These are phyloP conservation scores for Penicillium angulare DNA, from an alignment of 495 filamentous ascomycete species.

Conservation along the genomic window DNA sequence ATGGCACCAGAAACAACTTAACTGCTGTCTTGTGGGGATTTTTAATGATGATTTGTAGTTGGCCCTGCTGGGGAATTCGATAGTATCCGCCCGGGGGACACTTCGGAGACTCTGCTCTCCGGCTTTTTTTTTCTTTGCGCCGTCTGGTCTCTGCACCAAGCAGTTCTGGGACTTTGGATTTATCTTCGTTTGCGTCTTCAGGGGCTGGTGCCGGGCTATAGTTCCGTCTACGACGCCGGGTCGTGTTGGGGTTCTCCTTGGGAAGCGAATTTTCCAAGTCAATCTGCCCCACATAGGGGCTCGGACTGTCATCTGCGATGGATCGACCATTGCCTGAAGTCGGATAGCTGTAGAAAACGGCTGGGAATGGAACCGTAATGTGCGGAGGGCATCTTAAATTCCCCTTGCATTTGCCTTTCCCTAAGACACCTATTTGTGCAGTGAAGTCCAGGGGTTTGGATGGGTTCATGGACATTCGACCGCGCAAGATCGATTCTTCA, in stretches of 20 bases:
- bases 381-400: conserved; percentile 85
- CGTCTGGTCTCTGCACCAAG: conserved; percentile 26
- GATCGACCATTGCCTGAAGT: conserved; percentile 59
- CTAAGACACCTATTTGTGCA: conserved; percentile 93
- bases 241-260: conserved; percentile 42
- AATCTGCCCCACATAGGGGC: conserved; percentile 92
- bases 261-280: conserved; percentile 80
- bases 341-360: conserved; percentile 92
- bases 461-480: conserved; percentile 95
- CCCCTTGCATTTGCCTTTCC: conserved; percentile 84
- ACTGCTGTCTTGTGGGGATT: conserved; percentile 96
- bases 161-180: conserved; percentile 8
- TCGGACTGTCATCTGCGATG: conserved; percentile 76
- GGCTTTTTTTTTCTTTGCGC: conserved; percentile 52
- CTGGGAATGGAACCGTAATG: conserved; percentile 89
- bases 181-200: conserved; percentile 10
- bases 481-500: conserved; percentile 92
- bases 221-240: conserved; percentile 42
- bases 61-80: conserved; percentile 91
- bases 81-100: conserved; percentile 83
- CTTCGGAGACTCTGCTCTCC: conserved; percentile 67
- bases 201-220: conserved; percentile 42
- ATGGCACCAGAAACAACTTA: conserved; percentile 92
- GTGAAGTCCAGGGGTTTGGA: conserved; percentile 92
- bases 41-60: conserved; percentile 95